Evolutionary conservation across 805 yeast genomes (phyloP).

Genomic region (Starmerella stellata): DNA sequence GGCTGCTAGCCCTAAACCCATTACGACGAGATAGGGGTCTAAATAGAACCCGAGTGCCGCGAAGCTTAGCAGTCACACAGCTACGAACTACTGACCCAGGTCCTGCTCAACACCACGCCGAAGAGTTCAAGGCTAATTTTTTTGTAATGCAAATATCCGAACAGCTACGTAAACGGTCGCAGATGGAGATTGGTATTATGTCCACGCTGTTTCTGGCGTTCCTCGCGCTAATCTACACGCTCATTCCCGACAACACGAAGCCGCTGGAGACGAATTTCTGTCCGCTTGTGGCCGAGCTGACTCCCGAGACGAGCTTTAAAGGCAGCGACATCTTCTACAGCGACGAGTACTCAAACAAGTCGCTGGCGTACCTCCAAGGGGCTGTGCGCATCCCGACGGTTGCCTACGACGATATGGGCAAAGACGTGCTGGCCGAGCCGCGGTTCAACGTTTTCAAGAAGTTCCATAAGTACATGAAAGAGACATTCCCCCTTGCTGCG

Average conservation of each 20-base stretch:
- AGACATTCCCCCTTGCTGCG: constrained; percentile 36
- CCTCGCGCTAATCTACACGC: constrained; percentile 9
- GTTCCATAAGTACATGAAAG: constrained; percentile 34
- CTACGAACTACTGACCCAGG: too few relatives aligned
- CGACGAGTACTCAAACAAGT: constrained; percentile 7
- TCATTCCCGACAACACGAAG: constrained; percentile 12
- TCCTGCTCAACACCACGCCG: too few relatives aligned
- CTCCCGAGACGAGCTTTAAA: constrained; percentile 2
- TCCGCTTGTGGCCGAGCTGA: constrained; percentile 9
- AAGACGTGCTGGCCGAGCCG: constrained; percentile 31
- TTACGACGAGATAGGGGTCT: too few relatives aligned
- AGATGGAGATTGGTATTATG: constrained; percentile 15
- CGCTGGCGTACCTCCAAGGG: constrained; percentile 20
- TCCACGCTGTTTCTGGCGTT: constrained; percentile 10
- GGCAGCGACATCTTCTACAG: constrained; percentile 9
- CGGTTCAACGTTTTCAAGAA: constrained; percentile 30
- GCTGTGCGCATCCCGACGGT: constrained; percentile 56
- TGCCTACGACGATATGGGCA: constrained; percentile 35
- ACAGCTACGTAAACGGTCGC: constrained; percentile 10
- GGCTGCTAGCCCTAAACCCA: too few relatives aligned
- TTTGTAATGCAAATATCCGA: constrained; percentile 1
- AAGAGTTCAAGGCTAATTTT: too few relatives aligned
- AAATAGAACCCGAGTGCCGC: too few relatives aligned
- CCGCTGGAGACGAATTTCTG: constrained; percentile 16
- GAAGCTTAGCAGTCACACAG: too few relatives aligned